Evolutionary conservation across 371 early-diverging fungal genomes (phyloP).

Genomic region (Rhizopus sp.): DNA sequence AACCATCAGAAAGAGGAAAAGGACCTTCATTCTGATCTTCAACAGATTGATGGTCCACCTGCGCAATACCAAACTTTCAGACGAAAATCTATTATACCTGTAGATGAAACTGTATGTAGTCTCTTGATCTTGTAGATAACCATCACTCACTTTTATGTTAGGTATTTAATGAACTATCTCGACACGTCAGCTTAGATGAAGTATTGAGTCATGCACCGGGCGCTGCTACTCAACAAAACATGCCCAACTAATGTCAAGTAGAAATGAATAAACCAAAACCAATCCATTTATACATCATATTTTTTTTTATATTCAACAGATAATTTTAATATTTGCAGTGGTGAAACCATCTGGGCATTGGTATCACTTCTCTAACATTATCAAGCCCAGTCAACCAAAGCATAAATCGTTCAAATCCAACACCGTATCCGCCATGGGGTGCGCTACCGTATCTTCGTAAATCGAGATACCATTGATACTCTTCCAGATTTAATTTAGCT

Average conservation of each 20-base stretch:
- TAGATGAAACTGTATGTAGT: slow-evolving; percentile 74
- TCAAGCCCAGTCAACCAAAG: slow-evolving; percentile 79
- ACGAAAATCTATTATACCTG: slow-evolving; percentile 88
- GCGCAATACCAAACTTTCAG: slow-evolving; percentile 70
- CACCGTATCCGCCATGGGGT: slow-evolving; percentile 94
- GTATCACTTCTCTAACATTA: slow-evolving; percentile 84
- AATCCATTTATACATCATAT: background rate
- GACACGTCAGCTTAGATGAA: slow-evolving; percentile 84
- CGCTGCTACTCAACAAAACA: slow-evolving; percentile 15
- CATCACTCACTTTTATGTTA: slow-evolving; percentile 1
- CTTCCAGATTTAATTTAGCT: slow-evolving; percentile 63
- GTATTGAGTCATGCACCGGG: slow-evolving; percentile 54
- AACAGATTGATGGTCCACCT: slow-evolving; percentile 68
- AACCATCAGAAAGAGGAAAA: slow-evolving; percentile 12
- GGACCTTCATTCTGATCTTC: slow-evolving; percentile 41
- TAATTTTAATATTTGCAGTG: slow-evolving; percentile 51
- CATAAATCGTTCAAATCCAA: slow-evolving; percentile 89
- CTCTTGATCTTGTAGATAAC: background rate
- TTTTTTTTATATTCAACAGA: background rate
- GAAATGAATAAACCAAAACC: background rate
- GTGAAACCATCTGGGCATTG: slow-evolving; percentile 71
- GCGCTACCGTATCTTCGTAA: slow-evolving; percentile 80
- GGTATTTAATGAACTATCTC: slow-evolving; percentile 75
- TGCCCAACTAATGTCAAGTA: slow-evolving; percentile 2
- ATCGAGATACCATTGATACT: slow-evolving; percentile 88